Percentiles rank a stretch among this genome's conserved stretches.
These are phyloP conservation scores for Zalaria sp. DNA, from an alignment of 2,329 filamentous ascomycete genomes.

Conservation along the genomic window DNA sequence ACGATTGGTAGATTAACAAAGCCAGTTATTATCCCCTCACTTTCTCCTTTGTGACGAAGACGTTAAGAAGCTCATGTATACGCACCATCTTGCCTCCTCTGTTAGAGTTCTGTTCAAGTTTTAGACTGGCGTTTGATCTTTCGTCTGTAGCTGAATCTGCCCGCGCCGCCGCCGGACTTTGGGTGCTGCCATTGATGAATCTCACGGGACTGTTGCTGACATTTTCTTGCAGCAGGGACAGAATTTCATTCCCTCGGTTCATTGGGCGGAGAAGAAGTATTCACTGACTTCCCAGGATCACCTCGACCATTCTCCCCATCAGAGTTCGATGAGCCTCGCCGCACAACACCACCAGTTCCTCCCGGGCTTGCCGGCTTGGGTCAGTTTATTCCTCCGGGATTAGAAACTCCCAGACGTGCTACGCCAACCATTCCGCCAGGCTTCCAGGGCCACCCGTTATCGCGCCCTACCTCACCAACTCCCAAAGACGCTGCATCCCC, in stretches of 20 bases:
- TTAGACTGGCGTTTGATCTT: too few relatives aligned
- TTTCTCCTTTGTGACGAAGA: slow-evolving; percentile 4
- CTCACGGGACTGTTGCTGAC: too few relatives aligned
- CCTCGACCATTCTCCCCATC: background rate
- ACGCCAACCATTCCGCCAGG: slow-evolving; percentile 33
- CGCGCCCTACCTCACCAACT: background rate
- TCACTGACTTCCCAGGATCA: too few relatives aligned
- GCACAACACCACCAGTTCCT: slow-evolving; percentile 20
- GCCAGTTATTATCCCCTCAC: slow-evolving; percentile 6
- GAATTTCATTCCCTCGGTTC: too few relatives aligned
- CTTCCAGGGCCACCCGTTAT: slow-evolving; percentile 15
- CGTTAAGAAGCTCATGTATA: slow-evolving; percentile 2
- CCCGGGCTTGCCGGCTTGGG: slow-evolving; percentile 7
- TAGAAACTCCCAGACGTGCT: slow-evolving; percentile 15
- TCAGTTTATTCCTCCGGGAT: slow-evolving; percentile 9
- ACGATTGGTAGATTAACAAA: slow-evolving; percentile 11
- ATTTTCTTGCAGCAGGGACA: too few relatives aligned
- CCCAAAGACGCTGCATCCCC: slow-evolving; percentile 6
- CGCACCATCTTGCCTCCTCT: too few relatives aligned
- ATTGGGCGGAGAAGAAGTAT: too few relatives aligned
- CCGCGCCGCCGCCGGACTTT: too few relatives aligned
- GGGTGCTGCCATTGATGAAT: too few relatives aligned
- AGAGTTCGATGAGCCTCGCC: slow-evolving; percentile 7
- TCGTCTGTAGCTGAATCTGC: too few relatives aligned
- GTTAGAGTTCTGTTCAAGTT: too few relatives aligned